Percentiles rank a stretch among this genome's conserved stretches.
These are phyloP conservation scores for Ceratocystis destructans DNA, from an alignment of 2,329 filamentous ascomycete species.

Conservation along the genomic window DNA sequence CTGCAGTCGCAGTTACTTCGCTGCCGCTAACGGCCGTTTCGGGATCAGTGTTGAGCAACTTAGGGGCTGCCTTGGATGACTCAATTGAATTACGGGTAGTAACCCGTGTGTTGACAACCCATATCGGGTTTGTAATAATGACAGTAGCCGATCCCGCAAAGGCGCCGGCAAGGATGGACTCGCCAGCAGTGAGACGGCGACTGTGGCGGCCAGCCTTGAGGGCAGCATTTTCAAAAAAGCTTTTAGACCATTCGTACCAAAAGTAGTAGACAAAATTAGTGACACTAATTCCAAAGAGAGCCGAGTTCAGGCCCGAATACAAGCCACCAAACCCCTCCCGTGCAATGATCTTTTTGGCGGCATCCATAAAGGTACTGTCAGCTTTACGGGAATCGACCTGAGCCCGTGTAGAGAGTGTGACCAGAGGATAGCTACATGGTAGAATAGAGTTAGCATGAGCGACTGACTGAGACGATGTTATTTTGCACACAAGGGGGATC, in stretches of 20 bases:
- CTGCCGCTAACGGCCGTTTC: slow-evolving; percentile 25
- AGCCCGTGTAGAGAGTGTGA: slow-evolving; percentile 91
- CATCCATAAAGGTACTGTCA: slow-evolving; percentile 68
- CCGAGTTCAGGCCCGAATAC: slow-evolving; percentile 85
- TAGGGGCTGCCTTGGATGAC: slow-evolving; percentile 20
- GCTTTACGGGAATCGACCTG: slow-evolving; percentile 95
- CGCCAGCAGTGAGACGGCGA: slow-evolving; percentile 75
- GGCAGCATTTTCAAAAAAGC: slow-evolving; percentile 71
- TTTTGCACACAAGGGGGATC: not conserved
- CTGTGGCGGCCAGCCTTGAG: slow-evolving; percentile 55
- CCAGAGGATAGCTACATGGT: slow-evolving; percentile 66
- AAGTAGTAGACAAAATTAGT: slow-evolving; percentile 99
- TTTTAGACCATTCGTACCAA: slow-evolving; percentile 96
- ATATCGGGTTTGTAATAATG: slow-evolving; percentile 94
- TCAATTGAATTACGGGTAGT: slow-evolving; percentile 54
- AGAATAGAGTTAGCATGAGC: not conserved
- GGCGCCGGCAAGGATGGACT: slow-evolving; percentile 90
- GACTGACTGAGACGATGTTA: not conserved
- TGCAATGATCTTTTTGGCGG: slow-evolving; percentile 73
- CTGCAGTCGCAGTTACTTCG: not conserved
- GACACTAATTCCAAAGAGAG: slow-evolving; percentile 91
- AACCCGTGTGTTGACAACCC: slow-evolving; percentile 98
- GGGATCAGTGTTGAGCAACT: slow-evolving; percentile 27
- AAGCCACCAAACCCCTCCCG: slow-evolving; percentile 81
- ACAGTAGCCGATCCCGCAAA: slow-evolving; percentile 90